phyloP scores from a whole-genome alignment of 116 monocot genomes.

The Dioscorea cayenensis region DNA sequence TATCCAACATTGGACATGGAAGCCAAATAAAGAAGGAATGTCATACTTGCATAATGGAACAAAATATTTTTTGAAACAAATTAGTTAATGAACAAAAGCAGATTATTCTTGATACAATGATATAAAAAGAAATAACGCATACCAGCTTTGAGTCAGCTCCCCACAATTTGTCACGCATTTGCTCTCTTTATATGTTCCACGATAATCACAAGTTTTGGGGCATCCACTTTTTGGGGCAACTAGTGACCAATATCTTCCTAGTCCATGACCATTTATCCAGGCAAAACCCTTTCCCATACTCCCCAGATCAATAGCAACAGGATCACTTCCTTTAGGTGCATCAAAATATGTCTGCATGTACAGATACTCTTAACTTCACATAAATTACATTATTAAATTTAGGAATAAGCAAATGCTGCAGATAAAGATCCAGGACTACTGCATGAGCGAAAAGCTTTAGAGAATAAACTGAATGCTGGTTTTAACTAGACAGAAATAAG shows the following conservation, averaged over 20 bases:
- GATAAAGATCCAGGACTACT: neutral
- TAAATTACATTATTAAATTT: neutral
- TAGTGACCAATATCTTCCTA: constrained; percentile 87
- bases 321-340: constrained; percentile 64
- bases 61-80: too few species aligned
- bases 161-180: constrained; percentile 91
- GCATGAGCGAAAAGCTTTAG: too few species aligned
- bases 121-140: constrained; percentile 2
- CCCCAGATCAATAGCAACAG: constrained; percentile 69
- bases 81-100: too few species aligned
- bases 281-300: constrained; percentile 93
- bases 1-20: too few species aligned
- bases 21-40: too few species aligned
- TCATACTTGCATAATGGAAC: too few species aligned
- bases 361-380: neutral
- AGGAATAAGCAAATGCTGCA: neutral
- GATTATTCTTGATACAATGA: too few species aligned
- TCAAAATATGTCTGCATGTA: constrained; percentile 71
- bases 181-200: constrained; percentile 71
- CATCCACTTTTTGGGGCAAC: constrained; percentile 77
- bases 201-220: constrained; percentile 57
- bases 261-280: constrained; percentile 86
- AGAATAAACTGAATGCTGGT: too few species aligned
- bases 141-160: constrained; percentile 75
- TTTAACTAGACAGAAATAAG: too few species aligned